Conservation (phyloP, 176 grass and related monocot species). For the Lolium perenne region DNA sequence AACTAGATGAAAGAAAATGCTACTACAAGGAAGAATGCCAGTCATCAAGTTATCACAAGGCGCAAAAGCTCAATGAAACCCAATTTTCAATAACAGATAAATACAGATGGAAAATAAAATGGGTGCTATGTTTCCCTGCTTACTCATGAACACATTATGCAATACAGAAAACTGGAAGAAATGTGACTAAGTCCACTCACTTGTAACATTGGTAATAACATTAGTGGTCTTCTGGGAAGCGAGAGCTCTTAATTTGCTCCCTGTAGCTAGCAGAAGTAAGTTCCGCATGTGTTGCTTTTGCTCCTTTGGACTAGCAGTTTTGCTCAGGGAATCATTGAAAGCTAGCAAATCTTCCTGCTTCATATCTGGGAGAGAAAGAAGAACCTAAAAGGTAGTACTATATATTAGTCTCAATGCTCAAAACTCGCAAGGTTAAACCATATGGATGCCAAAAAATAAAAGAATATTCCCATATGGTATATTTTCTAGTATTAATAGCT, state of each 20-base stretch:
- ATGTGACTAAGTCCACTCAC: conserved; percentile 44
- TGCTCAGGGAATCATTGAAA: conserved; percentile 89
- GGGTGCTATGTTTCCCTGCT: too few relatives aligned
- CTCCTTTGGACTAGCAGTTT: conserved; percentile 92
- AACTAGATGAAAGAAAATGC: background rate
- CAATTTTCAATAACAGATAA: conserved; percentile 13
- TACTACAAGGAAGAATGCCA: background rate
- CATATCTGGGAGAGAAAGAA: conserved; percentile 74
- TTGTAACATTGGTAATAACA: conserved; percentile 94
- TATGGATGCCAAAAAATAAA: background rate
- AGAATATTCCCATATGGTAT: background rate
- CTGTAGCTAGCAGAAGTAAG: conserved; percentile 92
- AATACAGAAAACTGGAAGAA: conserved; percentile 29
- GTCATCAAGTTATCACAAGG: background rate
- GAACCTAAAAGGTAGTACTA: conserved; percentile 62
- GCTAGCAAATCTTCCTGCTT: conserved; percentile 80
- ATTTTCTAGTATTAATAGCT: too few relatives aligned
- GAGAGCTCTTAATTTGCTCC: conserved; percentile 93
- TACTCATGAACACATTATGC: background rate
- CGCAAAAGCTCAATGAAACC: background rate
- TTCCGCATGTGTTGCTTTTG: conserved; percentile 85
- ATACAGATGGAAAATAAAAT: background rate
- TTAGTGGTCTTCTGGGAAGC: conserved; percentile 82
- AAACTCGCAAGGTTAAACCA: background rate
- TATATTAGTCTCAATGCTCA: conserved; percentile 12